Evolutionary conservation across 495 filamentous ascomycete species (phyloP).

Genomic region (Bathelium albidoporum): DNA sequence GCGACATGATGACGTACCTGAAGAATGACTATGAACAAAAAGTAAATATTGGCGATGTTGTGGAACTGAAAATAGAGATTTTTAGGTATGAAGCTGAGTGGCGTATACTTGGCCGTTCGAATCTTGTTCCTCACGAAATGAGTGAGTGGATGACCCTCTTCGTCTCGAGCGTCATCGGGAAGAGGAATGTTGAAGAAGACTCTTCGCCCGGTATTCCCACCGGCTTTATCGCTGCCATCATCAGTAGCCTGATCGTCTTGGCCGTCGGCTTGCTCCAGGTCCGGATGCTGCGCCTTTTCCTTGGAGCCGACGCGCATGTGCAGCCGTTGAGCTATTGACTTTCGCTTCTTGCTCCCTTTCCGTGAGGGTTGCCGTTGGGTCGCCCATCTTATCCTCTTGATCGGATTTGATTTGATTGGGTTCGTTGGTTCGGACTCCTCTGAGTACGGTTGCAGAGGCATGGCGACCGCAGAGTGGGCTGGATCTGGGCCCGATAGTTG

Average conservation of each 20-base stretch:
- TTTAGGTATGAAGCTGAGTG: slow-evolving; percentile 93
- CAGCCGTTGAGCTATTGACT: slow-evolving; percentile 71
- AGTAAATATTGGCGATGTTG: slow-evolving; percentile 97
- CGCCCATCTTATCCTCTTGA: slow-evolving; percentile 82
- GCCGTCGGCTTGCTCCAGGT: slow-evolving; percentile 35
- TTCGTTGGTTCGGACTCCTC: slow-evolving; percentile 23
- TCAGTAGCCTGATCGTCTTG: slow-evolving; percentile 28
- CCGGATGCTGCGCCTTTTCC: slow-evolving; percentile 68
- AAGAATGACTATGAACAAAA: slow-evolving; percentile 91
- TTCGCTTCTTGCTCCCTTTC: slow-evolving; percentile 67
- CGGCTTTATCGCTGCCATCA: slow-evolving; percentile 28
- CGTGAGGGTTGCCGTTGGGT: slow-evolving; percentile 69
- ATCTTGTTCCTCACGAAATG: slow-evolving; percentile 90
- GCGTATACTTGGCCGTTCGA: slow-evolving; percentile 91
- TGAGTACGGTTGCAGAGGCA: slow-evolving; percentile 21
- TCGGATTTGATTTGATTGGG: slow-evolving; percentile 34
- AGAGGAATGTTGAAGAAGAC: slow-evolving; percentile 85
- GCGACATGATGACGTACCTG: slow-evolving; percentile 50
- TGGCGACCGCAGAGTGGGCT: slow-evolving; percentile 4
- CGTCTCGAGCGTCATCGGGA: slow-evolving; percentile 67
- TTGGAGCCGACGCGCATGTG: slow-evolving; percentile 50
- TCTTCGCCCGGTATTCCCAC: slow-evolving; percentile 33
- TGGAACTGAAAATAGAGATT: slow-evolving; percentile 97
- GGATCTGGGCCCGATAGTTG: neutral
- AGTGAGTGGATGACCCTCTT: slow-evolving; percentile 61